A percentile compares a stretch with the other conserved stretches of the same genome.
These are phyloP conservation scores for Stephanodiscus minutulus DNA, from an alignment of 108 stramenopile species.

Conservation along the genomic window DNA sequence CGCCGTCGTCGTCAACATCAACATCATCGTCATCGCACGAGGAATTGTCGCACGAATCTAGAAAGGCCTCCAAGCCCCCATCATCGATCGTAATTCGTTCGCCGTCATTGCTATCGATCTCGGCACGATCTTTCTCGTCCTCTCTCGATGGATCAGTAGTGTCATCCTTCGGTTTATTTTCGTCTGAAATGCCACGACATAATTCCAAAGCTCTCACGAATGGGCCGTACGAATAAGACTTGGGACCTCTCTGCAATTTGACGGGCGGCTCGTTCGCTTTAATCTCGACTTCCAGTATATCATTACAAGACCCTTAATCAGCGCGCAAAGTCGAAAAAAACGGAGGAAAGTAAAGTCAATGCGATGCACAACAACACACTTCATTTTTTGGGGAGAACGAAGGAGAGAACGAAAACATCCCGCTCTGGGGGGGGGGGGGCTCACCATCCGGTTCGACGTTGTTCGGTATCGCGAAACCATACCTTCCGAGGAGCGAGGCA, in stretches of 20 bases:
- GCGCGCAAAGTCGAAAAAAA: neutral
- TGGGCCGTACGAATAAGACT: constrained; percentile 71
- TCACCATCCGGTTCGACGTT: constrained; percentile 83
- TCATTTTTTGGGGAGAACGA: too few relatives aligned
- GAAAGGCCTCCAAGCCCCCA: constrained; percentile 46
- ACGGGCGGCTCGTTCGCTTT: constrained; percentile 24
- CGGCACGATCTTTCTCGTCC: neutral
- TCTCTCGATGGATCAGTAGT: neutral
- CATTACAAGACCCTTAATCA: constrained; percentile 74
- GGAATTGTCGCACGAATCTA: constrained; percentile 51
- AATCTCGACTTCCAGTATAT: constrained; percentile 62
- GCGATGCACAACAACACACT: neutral
- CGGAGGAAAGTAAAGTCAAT: neutral
- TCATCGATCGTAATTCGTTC: constrained; percentile 15
- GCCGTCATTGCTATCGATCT: neutral
- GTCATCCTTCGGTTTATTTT: constrained; percentile 3
- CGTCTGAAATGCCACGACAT: neutral
- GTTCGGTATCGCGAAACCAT: constrained; percentile 74
- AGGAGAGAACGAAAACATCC: neutral
- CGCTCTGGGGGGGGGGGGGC: neutral
- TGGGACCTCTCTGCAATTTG: constrained; percentile 66
- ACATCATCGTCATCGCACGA: constrained; percentile 22
- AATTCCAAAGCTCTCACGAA: constrained; percentile 62
- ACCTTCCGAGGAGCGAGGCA: constrained; percentile 63
- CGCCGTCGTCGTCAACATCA: constrained; percentile 25